Evolutionary conservation across 495 filamentous ascomycete species (phyloP), one percentile per base, ranked within the genome.

Genomic region (Penicillium goetzii): DNA sequence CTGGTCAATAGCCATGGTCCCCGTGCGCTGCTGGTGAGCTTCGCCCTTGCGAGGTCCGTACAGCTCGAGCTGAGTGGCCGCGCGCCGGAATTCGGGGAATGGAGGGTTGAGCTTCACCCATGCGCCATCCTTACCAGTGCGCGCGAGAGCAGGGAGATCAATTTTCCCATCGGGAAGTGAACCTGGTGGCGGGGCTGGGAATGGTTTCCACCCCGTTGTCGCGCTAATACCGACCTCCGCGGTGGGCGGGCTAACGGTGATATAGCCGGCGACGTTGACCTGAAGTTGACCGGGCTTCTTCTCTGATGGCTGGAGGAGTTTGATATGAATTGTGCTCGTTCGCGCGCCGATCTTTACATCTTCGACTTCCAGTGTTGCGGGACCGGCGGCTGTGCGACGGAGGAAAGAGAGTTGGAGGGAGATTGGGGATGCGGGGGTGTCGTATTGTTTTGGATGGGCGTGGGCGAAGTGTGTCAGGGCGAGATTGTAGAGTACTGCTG

Each of bases 341-440:
- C 88, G 84, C 2, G 85, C 76, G 41, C 92, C 90, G 14, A 90
- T 79, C 70, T 96, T 96, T 38, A 86, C 74, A 62, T 94, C 89
- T 55, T 88, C 80, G 47, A 96, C 82, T 17, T 80, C 78, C 64
- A 96, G 81, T 1, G 75, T 70, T 7, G 86, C 89, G 0, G 85
- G 83, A 6, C 91, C 91, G 3, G 74, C 76, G 33, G 85, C 72
- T 11, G 89, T 91, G 60, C 90, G 86, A 7, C 85, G 85, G 26
- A 93, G 83, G 78, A 90, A 96, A 40, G 87, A 81, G 45, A 91
- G 85, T 65, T 93, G 90, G n/a, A 91, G 69, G 21, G 77, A 74
- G 43, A 82, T 82, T 68, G 65, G 89, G 68, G 63, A 91, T 72
- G 64, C 86, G 73, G 77, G 90, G 79, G 30, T 86, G 80, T 76